Conservation (phyloP, 306 rosid genomes). For the Dalbergia cochinchinensis region DNA sequence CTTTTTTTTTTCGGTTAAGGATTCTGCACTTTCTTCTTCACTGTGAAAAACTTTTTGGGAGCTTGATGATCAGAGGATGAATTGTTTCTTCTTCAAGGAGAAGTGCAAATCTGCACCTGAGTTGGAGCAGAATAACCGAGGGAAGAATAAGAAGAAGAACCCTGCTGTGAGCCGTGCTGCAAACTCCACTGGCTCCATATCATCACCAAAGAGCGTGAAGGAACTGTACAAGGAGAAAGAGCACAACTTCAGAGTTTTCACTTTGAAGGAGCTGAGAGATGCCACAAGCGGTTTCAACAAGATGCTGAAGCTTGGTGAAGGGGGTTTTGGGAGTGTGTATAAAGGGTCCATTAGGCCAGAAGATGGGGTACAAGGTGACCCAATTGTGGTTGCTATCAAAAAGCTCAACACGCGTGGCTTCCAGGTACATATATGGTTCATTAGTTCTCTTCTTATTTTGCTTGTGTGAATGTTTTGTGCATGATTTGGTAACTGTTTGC, state of each 20-base stretch:
- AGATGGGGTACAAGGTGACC: conserved; percentile 58
- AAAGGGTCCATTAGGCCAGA: conserved; percentile 68
- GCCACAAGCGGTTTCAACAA: conserved; percentile 76
- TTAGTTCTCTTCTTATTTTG: neutral
- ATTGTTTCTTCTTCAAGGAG: conserved; percentile 68
- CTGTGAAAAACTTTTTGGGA: neutral
- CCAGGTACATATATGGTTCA: conserved; percentile 63
- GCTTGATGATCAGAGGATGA: conserved; percentile 62
- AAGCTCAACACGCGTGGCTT: conserved; percentile 80
- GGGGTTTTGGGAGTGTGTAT: conserved; percentile 93
- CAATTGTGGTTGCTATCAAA: conserved; percentile 78
- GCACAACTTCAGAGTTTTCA: conserved; percentile 68
- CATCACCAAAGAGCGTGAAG: conserved; percentile 74
- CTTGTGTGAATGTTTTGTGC: neutral
- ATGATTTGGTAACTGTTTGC: conserved; percentile 7
- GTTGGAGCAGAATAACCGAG: conserved; percentile 47
- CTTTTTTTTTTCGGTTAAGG: neutral
- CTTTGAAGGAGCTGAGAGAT: conserved; percentile 68
- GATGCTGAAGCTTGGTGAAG: conserved; percentile 85
- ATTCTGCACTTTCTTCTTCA: neutral
- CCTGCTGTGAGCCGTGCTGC: conserved; percentile 47
- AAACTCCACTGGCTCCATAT: conserved; percentile 68
- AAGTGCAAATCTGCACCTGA: conserved; percentile 77
- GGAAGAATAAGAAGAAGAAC: conserved; percentile 25
- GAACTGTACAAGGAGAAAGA: conserved; percentile 89